Evolutionary conservation across 768 basidiomycete genomes (phyloP), one percentile per base, ranked within the genome.

Genomic region (Amanita rubescens): DNA sequence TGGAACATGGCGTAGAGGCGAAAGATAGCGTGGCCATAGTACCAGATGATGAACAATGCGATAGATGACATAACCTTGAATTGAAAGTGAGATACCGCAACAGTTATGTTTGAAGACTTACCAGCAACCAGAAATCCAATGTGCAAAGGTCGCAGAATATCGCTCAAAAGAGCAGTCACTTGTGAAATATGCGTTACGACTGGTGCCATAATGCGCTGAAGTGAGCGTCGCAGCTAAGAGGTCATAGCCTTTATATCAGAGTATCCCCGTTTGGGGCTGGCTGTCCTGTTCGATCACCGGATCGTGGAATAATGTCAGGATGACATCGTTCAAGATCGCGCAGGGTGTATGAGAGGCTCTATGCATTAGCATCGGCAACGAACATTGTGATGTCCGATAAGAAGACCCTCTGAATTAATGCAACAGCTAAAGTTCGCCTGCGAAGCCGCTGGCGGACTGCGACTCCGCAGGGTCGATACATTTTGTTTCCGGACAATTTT

Each of bases 1-100:
- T 3, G 73, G 73, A 10, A 72, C 58, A 8, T 59, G 55, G 19
- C 74, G 65, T 25, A 30, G 27, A 3, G 27, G 27, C 27, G 27
- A 30, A 8, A 30, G 27, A 8, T 30, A 30, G 5, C 27, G 27
- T 30, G 27, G 27, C 27, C 27, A 30, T 8, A 30, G 27, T 30
- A 30, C 27, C 5, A 30, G 27, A 24, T 61, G 67, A 54, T 71
- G 64, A 10, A 71, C 14, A 20, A 64, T 39, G 5, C 60, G 25
- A 45, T 52, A 59, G 9, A 53, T 37, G 49, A 39, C 37, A 6
- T 45, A 22, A 37, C 27, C 61, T 62, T 30, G 27, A n/a, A 30
- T 30, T 4, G 24, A 4, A 30, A 30, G 17, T 22, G n/a, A n/a
- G n/a, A n/a, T n/a, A n/a, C n/a, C n/a, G n/a, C n/a, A n/a, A 34